Evolutionary conservation across 1,284 basidiomycete genomes (phyloP), one percentile per base, ranked within the genome.

Genomic region (Binderoboletus segoi): DNA sequence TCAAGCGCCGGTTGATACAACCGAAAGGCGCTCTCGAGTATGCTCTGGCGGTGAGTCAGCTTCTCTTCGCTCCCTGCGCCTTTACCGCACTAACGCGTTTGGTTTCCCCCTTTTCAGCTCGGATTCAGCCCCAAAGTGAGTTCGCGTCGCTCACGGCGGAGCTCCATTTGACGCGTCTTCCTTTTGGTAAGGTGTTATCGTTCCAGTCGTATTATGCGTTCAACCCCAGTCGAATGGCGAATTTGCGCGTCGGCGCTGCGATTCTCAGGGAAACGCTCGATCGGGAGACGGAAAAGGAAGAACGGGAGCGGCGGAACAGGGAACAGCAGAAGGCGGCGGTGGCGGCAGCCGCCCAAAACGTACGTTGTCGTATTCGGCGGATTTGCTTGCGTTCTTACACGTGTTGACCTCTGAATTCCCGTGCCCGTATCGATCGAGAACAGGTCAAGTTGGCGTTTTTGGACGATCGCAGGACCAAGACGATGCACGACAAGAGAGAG

Each of bases 1-100:
- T 91, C 73, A 86, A 86, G 72, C 74, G 78, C 18, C 72, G 82
- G 51, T 67, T 90, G 30, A 72, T 82, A n/a, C 72, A 80, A 32
- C 81, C 82, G 1, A 89, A 86, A 67, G 90, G 91, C 3, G 79
- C 88, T 1, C 72, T 93, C 41, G 90, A 93, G 68, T 92, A 88
- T 73, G 88, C 87, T 4, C 78, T 89, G 45, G 88, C 82, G 66
- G 90, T 90, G 33, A 63, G 82, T 26, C 23, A 42, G 54, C n/a
- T 37, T 23, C 40, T 48, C 61, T 4, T 42, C 63, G 50, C n/a
- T 42, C 15, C 32, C 30, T 42, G 10, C 28, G 10, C 5, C 28
- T 30, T 5, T 30, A n/a, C n/a, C n/a, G n/a, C n/a, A n/a, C n/a
- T n/a, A n/a, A 37, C 16, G 15, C 11, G 7, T 40, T n/a, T n/a